These are phyloP conservation scores for Colletotrichum tofieldiae DNA, from an alignment of 2,329 filamentous ascomycete genomes.

Conservation along the genomic window DNA sequence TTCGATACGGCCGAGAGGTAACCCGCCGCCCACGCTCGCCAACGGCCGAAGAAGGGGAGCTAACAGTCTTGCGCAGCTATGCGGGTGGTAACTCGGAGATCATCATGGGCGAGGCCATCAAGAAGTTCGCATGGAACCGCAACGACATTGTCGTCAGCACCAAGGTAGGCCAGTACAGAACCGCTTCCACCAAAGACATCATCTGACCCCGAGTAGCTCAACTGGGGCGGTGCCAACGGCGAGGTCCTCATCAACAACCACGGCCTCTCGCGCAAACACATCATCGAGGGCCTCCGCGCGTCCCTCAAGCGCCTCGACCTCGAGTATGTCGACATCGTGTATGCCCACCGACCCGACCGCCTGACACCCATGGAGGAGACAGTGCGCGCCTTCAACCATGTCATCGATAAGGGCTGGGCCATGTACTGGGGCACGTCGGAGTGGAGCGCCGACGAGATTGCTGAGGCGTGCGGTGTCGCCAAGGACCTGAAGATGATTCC, in stretches of 20 bases:
- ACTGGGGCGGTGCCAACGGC: slow-evolving; percentile 76
- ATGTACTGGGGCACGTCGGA: slow-evolving; percentile 83
- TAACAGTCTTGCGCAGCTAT: slow-evolving; percentile 58
- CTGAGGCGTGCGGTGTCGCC: slow-evolving; percentile 73
- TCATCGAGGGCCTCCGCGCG: slow-evolving; percentile 72
- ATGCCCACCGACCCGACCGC: slow-evolving; percentile 79
- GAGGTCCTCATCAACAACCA: slow-evolving; percentile 74
- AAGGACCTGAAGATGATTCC: slow-evolving; percentile 73
- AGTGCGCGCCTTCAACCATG: slow-evolving; percentile 79
- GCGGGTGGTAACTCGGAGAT: slow-evolving; percentile 75
- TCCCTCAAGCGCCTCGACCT: slow-evolving; percentile 71
- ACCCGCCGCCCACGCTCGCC: slow-evolving; percentile 42
- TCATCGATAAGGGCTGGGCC: slow-evolving; percentile 78
- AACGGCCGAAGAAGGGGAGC: slow-evolving; percentile 35
- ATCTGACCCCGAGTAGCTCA: slow-evolving; percentile 58
- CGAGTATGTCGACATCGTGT: slow-evolving; percentile 78
- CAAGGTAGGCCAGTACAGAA: slow-evolving; percentile 56
- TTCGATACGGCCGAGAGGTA: slow-evolving; percentile 72
- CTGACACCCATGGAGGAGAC: slow-evolving; percentile 80
- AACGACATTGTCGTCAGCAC: slow-evolving; percentile 73
- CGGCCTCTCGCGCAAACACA: slow-evolving; percentile 73
- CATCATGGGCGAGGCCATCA: slow-evolving; percentile 75
- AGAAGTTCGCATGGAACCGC: slow-evolving; percentile 72
- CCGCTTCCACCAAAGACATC: background rate
- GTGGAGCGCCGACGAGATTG: slow-evolving; percentile 79